phyloP scores from a whole-genome alignment of 345 rosid species.

The Rhodamnia rubescens region DNA sequence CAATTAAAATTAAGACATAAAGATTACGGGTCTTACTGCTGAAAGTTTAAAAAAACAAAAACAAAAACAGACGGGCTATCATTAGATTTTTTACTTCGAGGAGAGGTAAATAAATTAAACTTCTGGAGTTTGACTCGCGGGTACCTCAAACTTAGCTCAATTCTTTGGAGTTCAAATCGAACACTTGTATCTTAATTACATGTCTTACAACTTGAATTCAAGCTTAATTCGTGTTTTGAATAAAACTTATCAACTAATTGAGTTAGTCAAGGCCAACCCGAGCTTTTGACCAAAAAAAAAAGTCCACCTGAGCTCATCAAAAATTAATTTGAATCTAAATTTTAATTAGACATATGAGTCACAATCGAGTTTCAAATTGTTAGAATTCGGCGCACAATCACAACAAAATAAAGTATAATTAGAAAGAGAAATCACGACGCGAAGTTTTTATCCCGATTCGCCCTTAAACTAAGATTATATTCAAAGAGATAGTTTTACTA shows the following conservation, averaged over 20 bases:
- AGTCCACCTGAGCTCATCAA: neutral
- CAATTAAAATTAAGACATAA: too few relatives aligned
- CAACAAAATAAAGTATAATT: too few relatives aligned
- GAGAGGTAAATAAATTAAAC: neutral
- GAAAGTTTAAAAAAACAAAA: neutral
- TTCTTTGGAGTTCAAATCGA: neutral
- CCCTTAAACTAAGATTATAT: too few relatives aligned
- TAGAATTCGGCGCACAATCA: too few relatives aligned
- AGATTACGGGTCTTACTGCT: rapidly evolving
- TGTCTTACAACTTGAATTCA: neutral
- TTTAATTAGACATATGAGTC: neutral
- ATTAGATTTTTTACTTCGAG: neutral
- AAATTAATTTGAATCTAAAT: neutral
- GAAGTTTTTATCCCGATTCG: too few relatives aligned
- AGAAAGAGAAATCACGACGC: too few relatives aligned
- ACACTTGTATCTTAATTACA: neutral
- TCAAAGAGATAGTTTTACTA: too few relatives aligned
- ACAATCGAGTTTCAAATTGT: neutral
- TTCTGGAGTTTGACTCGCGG: neutral
- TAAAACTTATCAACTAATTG: neutral
- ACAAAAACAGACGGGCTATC: rapidly evolving
- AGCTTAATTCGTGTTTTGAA: neutral
- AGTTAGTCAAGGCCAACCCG: neutral
- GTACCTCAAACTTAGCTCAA: neutral
- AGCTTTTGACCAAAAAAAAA: too few relatives aligned